Conservation (phyloP, 2,329 filamentous ascomycete species). For the Dichotomopilus funicola region DNA sequence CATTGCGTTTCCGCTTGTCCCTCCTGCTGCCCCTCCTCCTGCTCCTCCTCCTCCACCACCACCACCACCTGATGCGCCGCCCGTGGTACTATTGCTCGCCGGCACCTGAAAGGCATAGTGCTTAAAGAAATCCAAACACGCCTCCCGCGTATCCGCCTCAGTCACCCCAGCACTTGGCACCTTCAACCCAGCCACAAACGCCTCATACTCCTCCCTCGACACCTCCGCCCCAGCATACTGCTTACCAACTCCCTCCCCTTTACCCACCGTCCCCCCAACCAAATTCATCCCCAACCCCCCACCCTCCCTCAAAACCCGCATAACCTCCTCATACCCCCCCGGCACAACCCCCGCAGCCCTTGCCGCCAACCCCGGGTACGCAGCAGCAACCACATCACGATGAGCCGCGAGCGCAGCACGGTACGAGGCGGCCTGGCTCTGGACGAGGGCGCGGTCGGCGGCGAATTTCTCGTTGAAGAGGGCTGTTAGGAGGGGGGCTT, state of each 20-base stretch:
- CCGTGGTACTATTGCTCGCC: neutral
- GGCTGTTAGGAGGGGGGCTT: slow-evolving; percentile 22
- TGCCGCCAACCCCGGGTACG: slow-evolving; percentile 17
- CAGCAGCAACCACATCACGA: neutral
- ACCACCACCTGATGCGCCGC: neutral
- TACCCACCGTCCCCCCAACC: neutral
- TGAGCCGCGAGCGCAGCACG: slow-evolving; percentile 1
- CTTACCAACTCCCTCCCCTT: neutral
- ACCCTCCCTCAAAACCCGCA: neutral
- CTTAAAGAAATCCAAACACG: slow-evolving; percentile 21
- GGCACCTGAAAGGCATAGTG: slow-evolving; percentile 19
- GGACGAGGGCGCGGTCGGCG: slow-evolving; percentile 10
- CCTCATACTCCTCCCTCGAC: slow-evolving; percentile 15
- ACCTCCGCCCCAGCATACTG: slow-evolving; percentile 9
- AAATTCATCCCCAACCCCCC: slow-evolving; percentile 20
- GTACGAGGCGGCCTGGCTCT: slow-evolving; percentile 11
- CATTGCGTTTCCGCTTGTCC: neutral
- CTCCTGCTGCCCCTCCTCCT: neutral
- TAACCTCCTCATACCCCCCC: neutral
- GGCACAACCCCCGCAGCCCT: neutral
- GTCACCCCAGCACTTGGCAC: neutral
- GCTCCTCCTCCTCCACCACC: neutral
- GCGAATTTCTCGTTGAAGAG: slow-evolving; percentile 19
- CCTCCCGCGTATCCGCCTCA: slow-evolving; percentile 9
- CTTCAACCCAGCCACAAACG: slow-evolving; percentile 2